A percentile compares a stretch with the other conserved stretches of the same genome.
phyloP scores from a whole-genome alignment of 495 filamentous ascomycete genomes.

The Neurospora tetraspora region DNA sequence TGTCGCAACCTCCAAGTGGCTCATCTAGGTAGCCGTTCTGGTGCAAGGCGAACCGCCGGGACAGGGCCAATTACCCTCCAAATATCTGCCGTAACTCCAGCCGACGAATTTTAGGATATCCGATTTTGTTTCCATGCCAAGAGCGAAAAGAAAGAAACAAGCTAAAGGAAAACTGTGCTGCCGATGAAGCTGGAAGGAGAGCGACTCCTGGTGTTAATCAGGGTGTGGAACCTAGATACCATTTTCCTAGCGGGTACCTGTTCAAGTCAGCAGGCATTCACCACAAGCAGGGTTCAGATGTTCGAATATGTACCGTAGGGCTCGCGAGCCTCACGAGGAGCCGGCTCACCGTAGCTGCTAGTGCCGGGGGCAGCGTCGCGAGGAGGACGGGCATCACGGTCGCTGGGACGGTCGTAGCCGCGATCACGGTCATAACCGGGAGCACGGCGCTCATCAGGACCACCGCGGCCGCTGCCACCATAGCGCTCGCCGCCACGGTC shows the following conservation, averaged over 20 bases:
- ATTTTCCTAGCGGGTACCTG: conserved; percentile 18
- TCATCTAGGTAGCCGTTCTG: conserved; percentile 18
- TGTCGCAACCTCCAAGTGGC: conserved; percentile 24
- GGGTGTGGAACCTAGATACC: neutral
- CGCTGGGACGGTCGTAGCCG: conserved; percentile 42
- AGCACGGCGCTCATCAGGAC: conserved; percentile 40
- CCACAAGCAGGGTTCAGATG: neutral
- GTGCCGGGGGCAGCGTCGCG: conserved; percentile 39
- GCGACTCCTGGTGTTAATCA: neutral
- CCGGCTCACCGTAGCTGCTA: conserved; percentile 46
- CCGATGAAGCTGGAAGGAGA: conserved; percentile 8
- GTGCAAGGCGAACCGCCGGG: conserved; percentile 20
- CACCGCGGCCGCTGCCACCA: conserved; percentile 34
- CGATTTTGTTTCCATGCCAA: conserved; percentile 27
- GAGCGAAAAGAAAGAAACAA: conserved; percentile 14
- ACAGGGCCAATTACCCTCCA: conserved; percentile 23
- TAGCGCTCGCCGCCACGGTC: conserved; percentile 31
- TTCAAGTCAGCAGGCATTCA: conserved; percentile 3
- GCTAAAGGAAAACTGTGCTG: conserved; percentile 17
- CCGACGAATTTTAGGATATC: conserved; percentile 31
- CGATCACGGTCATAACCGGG: conserved; percentile 45
- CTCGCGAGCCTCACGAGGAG: conserved; percentile 52
- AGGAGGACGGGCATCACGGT: conserved; percentile 34
- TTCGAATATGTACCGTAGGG: conserved; percentile 19
- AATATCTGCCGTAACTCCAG: conserved; percentile 29